These are phyloP conservation scores for Rhizopogon vinicolor DNA, from an alignment of 768 basidiomycete species.

Conservation along the genomic window DNA sequence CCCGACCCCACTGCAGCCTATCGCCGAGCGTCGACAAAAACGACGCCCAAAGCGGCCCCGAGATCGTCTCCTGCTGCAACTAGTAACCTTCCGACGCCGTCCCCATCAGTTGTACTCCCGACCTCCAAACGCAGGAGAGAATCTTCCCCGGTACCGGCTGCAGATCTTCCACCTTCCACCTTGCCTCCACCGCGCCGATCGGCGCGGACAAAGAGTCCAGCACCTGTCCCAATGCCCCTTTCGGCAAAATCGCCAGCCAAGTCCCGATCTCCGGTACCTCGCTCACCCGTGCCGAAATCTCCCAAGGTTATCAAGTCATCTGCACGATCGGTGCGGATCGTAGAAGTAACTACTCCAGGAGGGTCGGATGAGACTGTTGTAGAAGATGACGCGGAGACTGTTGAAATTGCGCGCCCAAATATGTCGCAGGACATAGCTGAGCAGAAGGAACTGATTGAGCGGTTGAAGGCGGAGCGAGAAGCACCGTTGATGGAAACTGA, in stretches of 20 bases:
- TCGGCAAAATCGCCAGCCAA: background rate
- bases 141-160: conserved; percentile 35
- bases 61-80: conserved; percentile 26
- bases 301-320: conserved; percentile 21
- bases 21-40: conserved; percentile 57
- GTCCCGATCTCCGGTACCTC: conserved; percentile 29
- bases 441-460: conserved; percentile 71
- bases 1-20: conserved; percentile 81
- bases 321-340: conserved; percentile 16
- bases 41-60: conserved; percentile 23
- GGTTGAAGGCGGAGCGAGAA: conserved; percentile 63
- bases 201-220: conserved; percentile 38
- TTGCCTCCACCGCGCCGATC: conserved; percentile 41
- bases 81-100: conserved; percentile 27
- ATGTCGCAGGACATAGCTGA: conserved; percentile 71
- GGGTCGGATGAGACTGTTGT: conserved; percentile 62
- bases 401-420: conserved; percentile 57
- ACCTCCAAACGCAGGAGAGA: conserved; percentile 66
- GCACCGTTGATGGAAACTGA: conserved; percentile 21
- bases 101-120: conserved; percentile 35
- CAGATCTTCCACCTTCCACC: conserved; percentile 13
- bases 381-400: conserved; percentile 53
- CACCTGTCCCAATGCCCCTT: conserved; percentile 16
- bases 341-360: conserved; percentile 39
- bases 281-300: conserved; percentile 33